Base-by-base conservation (phyloP, 352 stramenopile genomes). In the Phytophthora hybrid region DNA sequence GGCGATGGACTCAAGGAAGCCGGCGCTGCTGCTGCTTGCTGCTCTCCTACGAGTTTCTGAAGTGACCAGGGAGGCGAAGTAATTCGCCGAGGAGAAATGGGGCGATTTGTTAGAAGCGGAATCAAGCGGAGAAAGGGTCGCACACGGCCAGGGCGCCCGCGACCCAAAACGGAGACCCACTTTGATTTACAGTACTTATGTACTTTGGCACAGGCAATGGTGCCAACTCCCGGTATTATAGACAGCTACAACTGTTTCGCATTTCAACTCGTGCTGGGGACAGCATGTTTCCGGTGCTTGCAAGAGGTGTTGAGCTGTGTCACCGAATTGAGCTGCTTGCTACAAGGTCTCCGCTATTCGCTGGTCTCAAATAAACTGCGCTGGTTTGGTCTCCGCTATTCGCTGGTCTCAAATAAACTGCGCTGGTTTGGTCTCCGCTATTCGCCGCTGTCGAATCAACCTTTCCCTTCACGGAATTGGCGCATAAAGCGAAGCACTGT, bases 11-110 rank as follows among this genome's bases (percentile, higher is more conserved):
- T 51, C 44, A 51, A 14, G 44, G 44, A 21, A 11, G 44, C 16
- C 14, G 44, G 44, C 14, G 47, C 55, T 16, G 10, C 5, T 18
- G 26, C 4, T n/a, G 29, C 29, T 29, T 67, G 26, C 37, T 66
- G 55, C 70, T 73, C 46, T 31, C 19, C 62, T 51, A 46, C 44
- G 60, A 59, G 54, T 76, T 73, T 76, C 72, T 76, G 72, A 79
- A 79, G 71, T 78, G 61, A 72, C 21, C 19, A 53, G n/a, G 23
- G 49, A 63, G 21, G 26, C 31, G 19, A 55, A 44, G 54, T 29
- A 54, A 54, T 54, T 55, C 21, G 44, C 44, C 16, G 23, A 58
- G 32, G 44, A 51, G 62, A 69, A 47, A 70, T 41, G 58, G 69
- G 52, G 52, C 47, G 23, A 59, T 64, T 65, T 67, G 63, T 59